These are phyloP conservation scores for Cinchona pubescens DNA, from an alignment of 257 asterid genomes.

Conservation along the genomic window DNA sequence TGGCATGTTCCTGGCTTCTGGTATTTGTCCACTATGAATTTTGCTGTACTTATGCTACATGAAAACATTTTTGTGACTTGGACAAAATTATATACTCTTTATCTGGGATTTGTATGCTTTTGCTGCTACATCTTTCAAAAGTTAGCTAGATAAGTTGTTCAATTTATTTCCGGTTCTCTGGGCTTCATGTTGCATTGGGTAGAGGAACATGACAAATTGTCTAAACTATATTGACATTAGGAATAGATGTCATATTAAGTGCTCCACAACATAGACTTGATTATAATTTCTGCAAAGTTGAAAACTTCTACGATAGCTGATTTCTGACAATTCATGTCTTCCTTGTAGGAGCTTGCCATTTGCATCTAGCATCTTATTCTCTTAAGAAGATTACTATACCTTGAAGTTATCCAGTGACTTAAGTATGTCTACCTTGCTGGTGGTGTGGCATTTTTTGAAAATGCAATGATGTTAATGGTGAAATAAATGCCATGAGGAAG, in stretches of 20 bases:
- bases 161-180: neutral
- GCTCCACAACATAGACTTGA: neutral
- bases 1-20: no score
- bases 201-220: neutral
- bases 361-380: conserved; percentile 1
- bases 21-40: no score
- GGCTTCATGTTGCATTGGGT: no score
- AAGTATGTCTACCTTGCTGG: conserved; percentile 49
- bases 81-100: neutral
- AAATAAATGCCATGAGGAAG: conserved; percentile 74
- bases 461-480: conserved; percentile 83
- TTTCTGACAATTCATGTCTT: neutral
- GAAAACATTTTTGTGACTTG: no score
- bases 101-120: conserved; percentile 8
- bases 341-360: neutral
- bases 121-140: neutral
- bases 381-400: no score
- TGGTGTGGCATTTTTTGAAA: conserved; percentile 90
- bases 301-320: neutral
- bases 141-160: neutral
- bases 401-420: neutral
- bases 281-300: neutral
- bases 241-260: neutral
- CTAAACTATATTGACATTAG: neutral
- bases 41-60: no score